Evolutionary conservation across 768 basidiomycete genomes (phyloP).

Genomic region (Amanita jacksonii): DNA sequence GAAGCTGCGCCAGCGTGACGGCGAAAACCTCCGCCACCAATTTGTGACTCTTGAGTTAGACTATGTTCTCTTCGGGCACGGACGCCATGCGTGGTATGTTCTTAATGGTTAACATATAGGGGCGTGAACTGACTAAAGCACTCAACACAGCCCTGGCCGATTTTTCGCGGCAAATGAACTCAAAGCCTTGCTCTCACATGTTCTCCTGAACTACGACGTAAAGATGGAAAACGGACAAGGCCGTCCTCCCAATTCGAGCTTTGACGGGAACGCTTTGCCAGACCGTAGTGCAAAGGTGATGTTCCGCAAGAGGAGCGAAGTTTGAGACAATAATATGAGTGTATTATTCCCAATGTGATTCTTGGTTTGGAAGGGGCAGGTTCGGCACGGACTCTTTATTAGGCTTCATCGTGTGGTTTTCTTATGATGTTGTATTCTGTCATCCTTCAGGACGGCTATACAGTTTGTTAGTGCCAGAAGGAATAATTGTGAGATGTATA

Average conservation of each 20-base stretch:
- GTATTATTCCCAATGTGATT: no score
- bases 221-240: conserved; percentile 18
- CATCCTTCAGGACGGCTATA: no score
- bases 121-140: not conserved
- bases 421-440: no score
- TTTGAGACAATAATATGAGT: no score
- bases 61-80: conserved; percentile 27
- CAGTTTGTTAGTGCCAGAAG: no score
- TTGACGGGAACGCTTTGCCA: conserved; percentile 15
- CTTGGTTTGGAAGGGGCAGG: no score
- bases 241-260: conserved; percentile 10
- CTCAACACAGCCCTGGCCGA: conserved; percentile 19
- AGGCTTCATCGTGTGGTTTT: no score
- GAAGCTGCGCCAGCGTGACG: conserved; percentile 19
- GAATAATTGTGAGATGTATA: no score
- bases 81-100: conserved; percentile 14
- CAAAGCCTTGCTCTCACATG: conserved; percentile 22
- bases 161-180: conserved; percentile 27
- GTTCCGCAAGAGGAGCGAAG: conserved; percentile 19
- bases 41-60: conserved; percentile 18
- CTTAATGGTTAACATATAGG: not conserved
- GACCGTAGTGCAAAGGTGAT: conserved; percentile 23
- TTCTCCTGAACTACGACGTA: conserved; percentile 25
- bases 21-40: conserved; percentile 20
- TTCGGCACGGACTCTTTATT: no score